Base-by-base conservation (phyloP, 139 green algal genomes). In the Volvox africanus region DNA sequence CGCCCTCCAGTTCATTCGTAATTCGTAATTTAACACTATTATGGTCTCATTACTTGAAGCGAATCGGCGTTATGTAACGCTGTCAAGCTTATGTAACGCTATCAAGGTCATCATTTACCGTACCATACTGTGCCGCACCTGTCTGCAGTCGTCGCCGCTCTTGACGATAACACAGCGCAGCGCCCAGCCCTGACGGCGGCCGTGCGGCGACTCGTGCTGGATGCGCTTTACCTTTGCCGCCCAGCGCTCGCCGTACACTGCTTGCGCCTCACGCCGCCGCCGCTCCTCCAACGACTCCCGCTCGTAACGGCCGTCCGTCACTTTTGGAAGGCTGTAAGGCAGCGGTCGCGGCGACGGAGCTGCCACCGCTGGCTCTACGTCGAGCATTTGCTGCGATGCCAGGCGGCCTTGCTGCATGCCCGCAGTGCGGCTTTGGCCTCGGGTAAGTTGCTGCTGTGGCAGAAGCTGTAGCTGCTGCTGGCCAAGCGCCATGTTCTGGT, bases 121-220 rank as follows among this genome's bases (percentile, higher is more conserved):
- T n/a, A n/a, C n/a, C n/a, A n/a, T n/a, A n/a, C n/a, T n/a, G n/a
- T n/a, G 68, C 71, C 30, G 30, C 1, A 93, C 91, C 94, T 99
- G 98, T 26, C 98, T 91, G 94, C 98, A 99, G 93, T 99, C 98
- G 89, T 99, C 98, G 0, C 98, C 98, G 36, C 92, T 96, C 94
- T 99, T 99, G n/a, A 99, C 97, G 86, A 99, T 99, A n/a, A 99
- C 93, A n/a, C 93, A 95, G 16, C 95, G 91, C 88, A 99, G 82
- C 67, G 95, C 94, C 98, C 98, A 99, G 24, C 97, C 97, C 14
- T 95, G 93, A 2, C 95, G 93, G 35, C 83, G 80, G 22, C 98
- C 98, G 83, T 97, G 96, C 9, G 97, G 97, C 20, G 96, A 98
- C 68, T 95, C 87, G 22, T 80, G 26, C 82, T 97, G 93, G 35